Evolutionary conservation across 768 basidiomycete species (phyloP).

Genomic region (Chalciporus pseudorubinellus): DNA sequence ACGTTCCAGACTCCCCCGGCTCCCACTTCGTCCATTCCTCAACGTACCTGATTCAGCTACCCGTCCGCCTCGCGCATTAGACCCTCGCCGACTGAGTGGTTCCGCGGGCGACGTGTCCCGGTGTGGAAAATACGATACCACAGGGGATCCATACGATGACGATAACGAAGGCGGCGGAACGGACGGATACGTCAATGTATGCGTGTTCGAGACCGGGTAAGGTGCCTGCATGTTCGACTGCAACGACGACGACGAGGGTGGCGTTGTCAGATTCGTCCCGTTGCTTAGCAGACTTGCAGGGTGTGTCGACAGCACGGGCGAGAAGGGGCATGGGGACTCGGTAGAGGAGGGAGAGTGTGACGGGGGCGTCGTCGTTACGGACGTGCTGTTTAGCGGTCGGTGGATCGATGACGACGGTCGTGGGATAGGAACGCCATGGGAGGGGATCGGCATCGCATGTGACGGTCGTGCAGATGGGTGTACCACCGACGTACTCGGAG

Average conservation of each 20-base stretch:
- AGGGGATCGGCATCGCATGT: conserved; percentile 69
- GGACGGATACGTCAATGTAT: conserved; percentile 68
- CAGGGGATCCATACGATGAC: conserved; percentile 74
- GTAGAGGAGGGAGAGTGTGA: conserved; percentile 67
- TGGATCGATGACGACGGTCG: conserved; percentile 64
- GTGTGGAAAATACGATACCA: conserved; percentile 43
- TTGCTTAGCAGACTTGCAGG: conserved; percentile 55
- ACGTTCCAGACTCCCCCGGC: conserved; percentile 56
- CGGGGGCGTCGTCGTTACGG: conserved; percentile 57
- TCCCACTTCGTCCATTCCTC: conserved; percentile 39
- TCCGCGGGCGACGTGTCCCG: conserved; percentile 56
- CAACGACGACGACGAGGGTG: conserved; percentile 61
- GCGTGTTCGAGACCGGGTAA: conserved; percentile 31
- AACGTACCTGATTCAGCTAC: conserved; percentile 25
- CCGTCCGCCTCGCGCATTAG: conserved; percentile 38
- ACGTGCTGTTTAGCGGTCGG: conserved; percentile 46
- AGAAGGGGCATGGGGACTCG: conserved; percentile 67
- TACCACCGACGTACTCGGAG: conserved; percentile 27
- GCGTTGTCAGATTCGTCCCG: conserved; percentile 69
- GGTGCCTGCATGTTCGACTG: conserved; percentile 38
- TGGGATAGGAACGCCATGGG: conserved; percentile 70
- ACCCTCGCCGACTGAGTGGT: conserved; percentile 52
- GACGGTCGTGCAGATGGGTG: conserved; percentile 33
- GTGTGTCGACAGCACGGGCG: conserved; percentile 53
- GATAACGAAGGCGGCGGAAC: conserved; percentile 82